Evolutionary conservation across 139 green algal genomes (phyloP), one percentile per base, ranked within the genome.

Genomic region (Chlorella sp.): DNA sequence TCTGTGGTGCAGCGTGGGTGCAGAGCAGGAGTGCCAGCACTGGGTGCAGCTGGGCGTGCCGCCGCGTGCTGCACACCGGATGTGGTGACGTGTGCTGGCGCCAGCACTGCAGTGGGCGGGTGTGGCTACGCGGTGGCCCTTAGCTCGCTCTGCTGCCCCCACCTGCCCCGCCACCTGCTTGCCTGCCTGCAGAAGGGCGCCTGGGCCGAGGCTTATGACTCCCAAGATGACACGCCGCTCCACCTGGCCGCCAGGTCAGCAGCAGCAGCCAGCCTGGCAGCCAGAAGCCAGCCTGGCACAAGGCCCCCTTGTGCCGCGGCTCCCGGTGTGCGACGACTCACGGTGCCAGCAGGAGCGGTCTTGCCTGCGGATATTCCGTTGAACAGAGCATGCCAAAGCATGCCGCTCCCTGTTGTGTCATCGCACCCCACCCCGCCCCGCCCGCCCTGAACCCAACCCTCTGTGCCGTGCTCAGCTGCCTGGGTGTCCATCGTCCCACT

Each of bases 161-260:
- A 32, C 64, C 64, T 48, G 14, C 21, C n/a, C 26, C 15, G 3
- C 73, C 21, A 30, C 76, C 16, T 53, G 76, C 26, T 7, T 68
- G 42, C 30, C 28, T 68, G 40, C 26, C 48, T 39, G 83, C 73
- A 81, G 75, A 95, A 93, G 77, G 91, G 93, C 30, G 92, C 91
- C 12, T 96, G 94, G 94, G 88, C 95, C 4, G 94, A 96, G 81
- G 92, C 91, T 0, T 89, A 92, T 18, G 94, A 97, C 78, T 86
- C 30, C 19, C 37, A 68, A 2, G 96, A 96, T 68, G 89, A 95
- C 75, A 94, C 93, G 18, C 90, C 94, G 15, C 91, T 97, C 34
- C 96, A 98, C 91, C 81, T 96, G 24, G 95, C 95, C 19, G 93
- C 94, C 37, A 83, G 91, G 89, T 92, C 2, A 26, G 48, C 81